Conservation (phyloP, 768 basidiomycete genomes). For the Serpula lacrymans region DNA sequence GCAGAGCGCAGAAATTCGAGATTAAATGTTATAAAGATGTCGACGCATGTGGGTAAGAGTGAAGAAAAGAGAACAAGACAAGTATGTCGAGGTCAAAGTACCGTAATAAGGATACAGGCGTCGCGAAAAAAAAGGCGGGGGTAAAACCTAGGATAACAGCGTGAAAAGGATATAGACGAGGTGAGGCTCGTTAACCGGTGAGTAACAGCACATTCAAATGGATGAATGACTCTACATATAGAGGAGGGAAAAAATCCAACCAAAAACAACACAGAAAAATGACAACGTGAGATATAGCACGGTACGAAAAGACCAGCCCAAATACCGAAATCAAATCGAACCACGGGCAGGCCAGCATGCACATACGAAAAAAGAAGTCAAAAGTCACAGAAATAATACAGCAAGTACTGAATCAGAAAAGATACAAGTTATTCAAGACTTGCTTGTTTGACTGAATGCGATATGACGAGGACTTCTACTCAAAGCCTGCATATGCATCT, state of each 20-base stretch:
- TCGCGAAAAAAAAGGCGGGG: neutral
- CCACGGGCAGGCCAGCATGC: conserved; percentile 22
- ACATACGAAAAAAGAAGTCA: conserved; percentile 4
- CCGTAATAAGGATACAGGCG: neutral
- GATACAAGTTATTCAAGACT: too few species aligned
- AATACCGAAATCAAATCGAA: conserved; percentile 18
- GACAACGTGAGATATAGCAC: too few species aligned
- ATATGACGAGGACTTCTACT: conserved; percentile 17
- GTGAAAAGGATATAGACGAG: conserved; percentile 29
- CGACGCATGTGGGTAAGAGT: neutral
- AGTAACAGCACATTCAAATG: conserved; percentile 20
- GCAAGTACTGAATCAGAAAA: conserved; percentile 15
- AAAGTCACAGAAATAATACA: conserved; percentile 20
- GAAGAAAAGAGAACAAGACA: neutral
- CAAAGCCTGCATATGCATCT: conserved; percentile 51
- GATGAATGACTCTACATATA: conserved; percentile 15
- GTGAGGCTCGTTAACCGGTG: conserved; percentile 33
- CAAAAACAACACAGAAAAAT: too few species aligned
- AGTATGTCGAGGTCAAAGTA: neutral
- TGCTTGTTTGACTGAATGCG: too few species aligned
- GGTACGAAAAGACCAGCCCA: too few species aligned
- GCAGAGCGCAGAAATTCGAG: too few species aligned
- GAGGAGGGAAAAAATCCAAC: neutral
- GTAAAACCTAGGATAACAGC: neutral
- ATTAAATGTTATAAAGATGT: too few species aligned